Evolutionary conservation across 164 flowering plant species (phyloP), one percentile per base, ranked within the genome.

Genomic region (Buxus sempervirens): DNA sequence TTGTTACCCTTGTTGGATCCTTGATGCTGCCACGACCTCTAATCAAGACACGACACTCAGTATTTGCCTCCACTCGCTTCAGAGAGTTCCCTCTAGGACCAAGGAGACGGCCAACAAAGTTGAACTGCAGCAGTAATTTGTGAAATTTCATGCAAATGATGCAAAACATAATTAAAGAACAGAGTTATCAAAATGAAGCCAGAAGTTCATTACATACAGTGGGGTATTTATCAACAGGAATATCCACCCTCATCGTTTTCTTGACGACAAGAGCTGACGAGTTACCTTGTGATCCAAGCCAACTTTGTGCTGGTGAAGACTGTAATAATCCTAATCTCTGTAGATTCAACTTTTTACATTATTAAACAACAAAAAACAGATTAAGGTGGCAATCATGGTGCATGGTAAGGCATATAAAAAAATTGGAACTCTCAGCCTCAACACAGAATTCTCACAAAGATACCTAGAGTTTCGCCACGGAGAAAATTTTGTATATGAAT

Each of bases 51-150:
- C 97, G 98, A 64, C 99, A 95, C 16, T 95, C 97, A n/a, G 98
- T 95, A 76, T 63, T 90, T 73, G 93, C 97, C 85, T 95, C 99
- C 72, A 95, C 97, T 42, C 98, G 83, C 81, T 95, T 95, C 63
- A 95, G 90, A 74, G 99, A 95, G 83, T 92, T 89, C 60, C 99
- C 99, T 68, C 99, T 86, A 24, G 99, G 99, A 41, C 99, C 99
- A 67, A 95, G 96, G 67, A 95, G 95, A 28, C 99, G 98, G 19
- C 99, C 99, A 60, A 95, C 99, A 88, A 95, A 95, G 78, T 95
- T 95, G 76, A 72, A 95, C 99, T 95, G 91, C 82, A 82, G 70
- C 23, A 69, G 16, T 2, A 63, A 58, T 27, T 27, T 18, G 20
- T 18, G 57, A 53, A 45, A 18, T 18, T 58, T 15, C 59, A 63